These are phyloP conservation scores for Grosmannia serpens DNA, from an alignment of 2,329 filamentous ascomycete species.

Conservation along the genomic window DNA sequence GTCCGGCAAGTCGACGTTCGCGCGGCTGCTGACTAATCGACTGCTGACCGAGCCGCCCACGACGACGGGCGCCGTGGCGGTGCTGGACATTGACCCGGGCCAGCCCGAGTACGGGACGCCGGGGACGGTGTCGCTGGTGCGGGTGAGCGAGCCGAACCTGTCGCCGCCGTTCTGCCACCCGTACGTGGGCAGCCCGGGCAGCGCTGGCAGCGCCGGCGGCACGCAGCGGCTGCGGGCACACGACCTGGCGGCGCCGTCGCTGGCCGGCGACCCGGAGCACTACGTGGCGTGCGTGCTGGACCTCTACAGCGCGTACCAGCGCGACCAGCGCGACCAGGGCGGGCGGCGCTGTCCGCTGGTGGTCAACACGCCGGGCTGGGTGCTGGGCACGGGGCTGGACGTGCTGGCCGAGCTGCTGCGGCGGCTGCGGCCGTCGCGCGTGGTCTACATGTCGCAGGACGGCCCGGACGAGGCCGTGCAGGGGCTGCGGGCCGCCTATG, in stretches of 20 bases:
- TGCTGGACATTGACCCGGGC: slow-evolving; percentile 68
- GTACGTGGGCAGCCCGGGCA: slow-evolving; percentile 18
- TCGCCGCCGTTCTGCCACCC: slow-evolving; percentile 57
- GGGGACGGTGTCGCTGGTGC: slow-evolving; percentile 57
- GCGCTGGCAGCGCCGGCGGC: not conserved
- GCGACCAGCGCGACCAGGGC: slow-evolving; percentile 24
- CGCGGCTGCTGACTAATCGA: slow-evolving; percentile 53
- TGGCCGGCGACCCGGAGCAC: slow-evolving; percentile 54
- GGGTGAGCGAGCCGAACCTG: slow-evolving; percentile 49
- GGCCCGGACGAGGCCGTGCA: slow-evolving; percentile 48
- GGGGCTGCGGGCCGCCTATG: slow-evolving; percentile 33
- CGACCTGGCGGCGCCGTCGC: slow-evolving; percentile 51
- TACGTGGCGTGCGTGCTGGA: slow-evolving; percentile 55
- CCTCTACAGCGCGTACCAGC: slow-evolving; percentile 47
- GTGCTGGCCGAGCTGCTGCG: slow-evolving; percentile 47
- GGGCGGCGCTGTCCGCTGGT: slow-evolving; percentile 42
- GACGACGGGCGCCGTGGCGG: slow-evolving; percentile 29
- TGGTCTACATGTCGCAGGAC: slow-evolving; percentile 58
- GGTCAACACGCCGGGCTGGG: slow-evolving; percentile 66
- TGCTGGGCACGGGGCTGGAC: slow-evolving; percentile 58
- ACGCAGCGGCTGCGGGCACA: slow-evolving; percentile 46
- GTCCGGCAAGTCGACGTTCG: slow-evolving; percentile 67
- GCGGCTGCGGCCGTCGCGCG: slow-evolving; percentile 42
- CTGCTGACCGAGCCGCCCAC: slow-evolving; percentile 39
- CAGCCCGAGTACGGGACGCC: slow-evolving; percentile 65